These are phyloP conservation scores for Arabidopsis lyrata DNA, from an alignment of 441 rosid genomes.

Conservation along the genomic window DNA sequence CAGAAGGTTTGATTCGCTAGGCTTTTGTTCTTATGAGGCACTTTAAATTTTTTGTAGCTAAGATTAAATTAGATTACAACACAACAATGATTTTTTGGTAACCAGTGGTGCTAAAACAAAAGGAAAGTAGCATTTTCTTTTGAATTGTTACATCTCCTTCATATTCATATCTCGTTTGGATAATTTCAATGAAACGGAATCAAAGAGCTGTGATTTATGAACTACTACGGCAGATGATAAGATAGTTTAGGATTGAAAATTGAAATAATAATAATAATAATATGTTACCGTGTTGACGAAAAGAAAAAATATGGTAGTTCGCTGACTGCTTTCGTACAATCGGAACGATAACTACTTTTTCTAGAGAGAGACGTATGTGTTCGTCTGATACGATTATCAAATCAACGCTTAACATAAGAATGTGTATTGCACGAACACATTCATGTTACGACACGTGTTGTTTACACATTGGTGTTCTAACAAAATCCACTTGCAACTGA, in stretches of 20 bases:
- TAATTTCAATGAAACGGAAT: background rate
- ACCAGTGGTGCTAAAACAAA: background rate
- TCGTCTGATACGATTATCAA: background rate
- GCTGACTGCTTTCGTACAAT: background rate
- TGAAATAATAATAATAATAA: background rate
- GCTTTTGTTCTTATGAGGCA: background rate
- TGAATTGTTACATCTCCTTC: background rate
- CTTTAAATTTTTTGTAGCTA: background rate
- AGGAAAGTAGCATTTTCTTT: background rate
- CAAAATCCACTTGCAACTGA: slow-evolving; percentile 5
- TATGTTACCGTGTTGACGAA: slow-evolving; percentile 1
- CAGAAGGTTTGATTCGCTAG: slow-evolving; percentile 5
- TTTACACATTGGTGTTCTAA: slow-evolving; percentile 12
- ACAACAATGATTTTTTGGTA: background rate
- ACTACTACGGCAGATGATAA: background rate
- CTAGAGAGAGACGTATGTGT: slow-evolving; percentile 24
- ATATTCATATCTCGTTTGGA: background rate
- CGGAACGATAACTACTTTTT: slow-evolving; percentile 1
- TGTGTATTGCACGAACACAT: slow-evolving; percentile 26
- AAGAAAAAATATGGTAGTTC: slow-evolving; percentile 9
- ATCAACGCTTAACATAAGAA: slow-evolving; percentile 11
- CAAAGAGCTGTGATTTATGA: background rate
- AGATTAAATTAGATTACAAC: background rate
- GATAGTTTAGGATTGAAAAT: background rate
- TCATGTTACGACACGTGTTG: slow-evolving; percentile 16